Evolutionary conservation across 352 stramenopile genomes (phyloP).

Genomic region (Phytophthora pseudosyringae): DNA sequence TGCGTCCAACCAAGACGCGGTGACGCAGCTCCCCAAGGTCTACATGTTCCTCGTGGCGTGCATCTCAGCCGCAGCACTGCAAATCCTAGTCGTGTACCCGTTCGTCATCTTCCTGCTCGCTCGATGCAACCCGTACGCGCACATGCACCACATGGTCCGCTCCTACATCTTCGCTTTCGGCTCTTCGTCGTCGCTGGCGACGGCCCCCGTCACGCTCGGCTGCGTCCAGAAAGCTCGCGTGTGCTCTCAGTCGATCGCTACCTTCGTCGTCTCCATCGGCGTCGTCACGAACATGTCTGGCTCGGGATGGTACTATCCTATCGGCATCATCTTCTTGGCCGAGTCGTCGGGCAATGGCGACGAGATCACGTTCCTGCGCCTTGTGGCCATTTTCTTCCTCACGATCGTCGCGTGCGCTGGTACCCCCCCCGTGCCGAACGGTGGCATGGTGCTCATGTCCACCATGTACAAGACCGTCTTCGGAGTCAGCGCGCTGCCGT

Average conservation of each 20-base stretch:
- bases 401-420: conserved; percentile 59
- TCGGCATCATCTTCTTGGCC: conserved; percentile 67
- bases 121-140: conserved; percentile 68
- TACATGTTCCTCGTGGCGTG: conserved; percentile 63
- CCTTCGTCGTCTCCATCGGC: conserved; percentile 77
- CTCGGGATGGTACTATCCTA: conserved; percentile 65
- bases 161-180: conserved; percentile 77
- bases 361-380: conserved; percentile 49
- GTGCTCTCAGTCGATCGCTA: conserved; percentile 76
- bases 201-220: conserved; percentile 65
- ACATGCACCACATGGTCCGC: conserved; percentile 70
- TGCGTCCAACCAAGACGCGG: conserved; percentile 51
- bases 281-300: conserved; percentile 67
- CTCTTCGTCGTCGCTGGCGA: conserved; percentile 70
- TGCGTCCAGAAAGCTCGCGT: conserved; percentile 67
- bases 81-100: conserved; percentile 67
- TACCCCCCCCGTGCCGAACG: conserved; percentile 60
- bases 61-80: conserved; percentile 39
- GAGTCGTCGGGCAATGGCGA: conserved; percentile 64
- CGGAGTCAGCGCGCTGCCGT: conserved; percentile 48
- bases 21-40: conserved; percentile 48
- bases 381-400: conserved; percentile 63
- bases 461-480: conserved; percentile 76
- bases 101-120: conserved; percentile 70
- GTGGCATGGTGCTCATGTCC: conserved; percentile 58